Evolutionary conservation across 495 filamentous ascomycete species (phyloP), one percentile per base, ranked within the genome.

Genomic region (Penicillium cataractarum): DNA sequence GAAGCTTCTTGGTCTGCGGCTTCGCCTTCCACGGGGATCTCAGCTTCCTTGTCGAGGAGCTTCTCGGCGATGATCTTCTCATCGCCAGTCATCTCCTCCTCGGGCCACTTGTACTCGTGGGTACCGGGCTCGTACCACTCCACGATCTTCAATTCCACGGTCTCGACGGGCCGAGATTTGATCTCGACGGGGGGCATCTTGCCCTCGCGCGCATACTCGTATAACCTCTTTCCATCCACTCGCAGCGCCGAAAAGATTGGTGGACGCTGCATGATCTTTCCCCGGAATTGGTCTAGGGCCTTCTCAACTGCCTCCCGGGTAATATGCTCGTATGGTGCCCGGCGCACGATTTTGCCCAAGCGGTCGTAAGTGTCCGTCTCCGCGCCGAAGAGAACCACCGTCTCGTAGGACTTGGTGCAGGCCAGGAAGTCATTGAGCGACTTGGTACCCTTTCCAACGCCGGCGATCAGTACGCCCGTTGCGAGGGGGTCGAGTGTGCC

Each of bases 401-500:
- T 84, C 71, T 97, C 93, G 74, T 99, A 99, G 2, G 85, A 87
- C 79, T 99, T 99, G 26, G 90, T 96, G 77, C 95, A 97, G 26
- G 79, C 80, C 32, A 99, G 77, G 67, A 97, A 97, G 15, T 83
- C 70, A 54, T 84, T 78, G 4, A 99, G 83, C 6, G 79, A 74
- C 73, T 97, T 98, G 13, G 96, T 99, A 15, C 93, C 96, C 56
- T 85, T 87, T 21, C 93, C 94, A 9, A 97, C 84, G 37, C 93
- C 96, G 2, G 92, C 79, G 50, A 97, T 90, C 55, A 99, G 82
- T 12, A 99, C 92, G 26, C 95, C 95, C 1, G 92, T 96, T 15
- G 95, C 95, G 64, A 97, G 84, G 3, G 95, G 95, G 68, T 99
- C 95, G 4, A 99, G 83, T 0, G 95, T 99, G 33, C 95, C 95